Base-by-base conservation (phyloP, 2,329 filamentous ascomycete genomes). In the Alternaria triticimaculans region DNA sequence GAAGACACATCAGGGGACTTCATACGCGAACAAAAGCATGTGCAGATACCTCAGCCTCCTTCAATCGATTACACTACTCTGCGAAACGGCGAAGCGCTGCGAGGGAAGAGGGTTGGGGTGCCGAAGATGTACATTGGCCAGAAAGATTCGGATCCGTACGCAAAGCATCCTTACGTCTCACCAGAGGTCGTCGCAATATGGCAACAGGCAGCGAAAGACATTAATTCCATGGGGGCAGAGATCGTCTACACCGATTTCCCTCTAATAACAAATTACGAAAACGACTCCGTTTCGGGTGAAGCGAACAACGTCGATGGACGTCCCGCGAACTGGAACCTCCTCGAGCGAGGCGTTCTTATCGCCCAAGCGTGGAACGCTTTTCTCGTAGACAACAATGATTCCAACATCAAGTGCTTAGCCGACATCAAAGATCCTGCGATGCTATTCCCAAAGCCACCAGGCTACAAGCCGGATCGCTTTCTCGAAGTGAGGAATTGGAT, bases 351-450 rank as follows among this genome's bases (percentile, higher is more conserved):
- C 20, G 75, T 81, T n/a, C 75, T 87, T 1, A 82, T 86, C 3
- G 83, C 85, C 2, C 82, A 84, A 65, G 81, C 82, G 0, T 87
- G 86, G 85, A 82, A 87, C 59, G 82, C 84, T 48, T 87, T 87
- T 56, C 76, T 87, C 3, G 64, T 68, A 3, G 63, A 73, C 2
- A 85, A 85, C 63, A 73, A 72, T 8, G 83, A 85, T 20, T 49
- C 76, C 0, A 79, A 77, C 1, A 74, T 82, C 37, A 70, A 80
- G 2, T 76, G 74, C 33, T 74, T 87, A 4, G 67, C 73, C 0
- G 71, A 73, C 9, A 82, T 86, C 3, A 33, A 64, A 23, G 80
- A 87, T 51, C 67, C 77, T 1, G 53, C 58, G 1, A 72, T 78
- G 60, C 73, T 82, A 6, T 82, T 82, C 44, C 80, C 80, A 0